These are phyloP conservation scores for Fonsecaea nubica DNA, from an alignment of 2,329 filamentous ascomycete species.

Conservation along the genomic window DNA sequence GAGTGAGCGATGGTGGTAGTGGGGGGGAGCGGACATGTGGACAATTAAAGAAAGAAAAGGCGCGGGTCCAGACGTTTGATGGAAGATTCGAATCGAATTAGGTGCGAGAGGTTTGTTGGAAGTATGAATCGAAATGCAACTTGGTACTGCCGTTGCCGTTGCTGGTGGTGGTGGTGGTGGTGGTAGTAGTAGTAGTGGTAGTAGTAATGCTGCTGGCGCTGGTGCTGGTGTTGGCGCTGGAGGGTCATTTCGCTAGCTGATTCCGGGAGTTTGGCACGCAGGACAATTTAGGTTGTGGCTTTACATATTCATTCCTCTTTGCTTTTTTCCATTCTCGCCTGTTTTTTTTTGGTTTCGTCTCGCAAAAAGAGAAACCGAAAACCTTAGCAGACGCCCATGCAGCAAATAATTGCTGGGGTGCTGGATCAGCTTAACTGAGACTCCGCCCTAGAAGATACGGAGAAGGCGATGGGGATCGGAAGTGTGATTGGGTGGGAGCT, in stretches of 20 bases:
- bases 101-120: conserved; percentile 7
- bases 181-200: too few relatives aligned
- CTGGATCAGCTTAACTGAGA: conserved; percentile 25
- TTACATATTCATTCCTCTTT: conserved; percentile 8
- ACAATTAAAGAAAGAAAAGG: conserved; percentile 18
- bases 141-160: conserved; percentile 1
- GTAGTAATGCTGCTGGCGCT: not conserved
- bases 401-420: conserved; percentile 22
- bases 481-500: conserved; percentile 9
- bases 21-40: conserved; percentile 1
- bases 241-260: conserved; percentile 6
- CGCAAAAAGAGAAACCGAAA: conserved; percentile 4
- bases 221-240: not conserved
- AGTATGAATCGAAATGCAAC: not conserved
- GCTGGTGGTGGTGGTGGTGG: not conserved
- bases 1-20: not conserved
- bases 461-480: conserved; percentile 4
- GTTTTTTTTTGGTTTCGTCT: conserved; percentile 11
- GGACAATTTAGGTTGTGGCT: conserved; percentile 11
- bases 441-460: conserved; percentile 12
- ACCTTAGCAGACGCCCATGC: conserved; percentile 5
- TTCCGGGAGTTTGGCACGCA: conserved; percentile 17
- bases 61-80: conserved; percentile 17
- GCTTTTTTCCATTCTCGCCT: conserved; percentile 10
- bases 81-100: conserved; percentile 7